Evolutionary conservation across 805 yeast genomes (phyloP), one percentile per base, ranked within the genome.

Genomic region (Teunomyces funiuensis): DNA sequence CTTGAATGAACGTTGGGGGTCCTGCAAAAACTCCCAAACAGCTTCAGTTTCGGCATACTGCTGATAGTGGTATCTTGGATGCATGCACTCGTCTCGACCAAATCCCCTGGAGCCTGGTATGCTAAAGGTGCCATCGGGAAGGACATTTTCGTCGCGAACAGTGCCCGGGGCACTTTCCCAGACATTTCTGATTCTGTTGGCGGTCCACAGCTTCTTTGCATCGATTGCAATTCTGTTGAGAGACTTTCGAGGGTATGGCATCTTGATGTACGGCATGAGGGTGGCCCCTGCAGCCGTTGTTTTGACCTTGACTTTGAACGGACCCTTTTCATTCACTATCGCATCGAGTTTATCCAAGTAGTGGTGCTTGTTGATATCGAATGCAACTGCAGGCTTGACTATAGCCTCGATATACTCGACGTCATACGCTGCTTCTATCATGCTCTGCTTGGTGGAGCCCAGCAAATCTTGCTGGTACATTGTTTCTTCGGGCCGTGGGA

Each of bases 301-400:
- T 9, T 53, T 41, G 8, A 67, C 51, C 31, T 57, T 58, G 5
- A 68, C 71, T 33, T 56, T 51, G 23, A 37, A 57, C 2, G 76
- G 74, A 4, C 76, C 76, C 39, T 60, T 61, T 11, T 55, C 55
- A 37, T 57, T 56, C 6, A 68, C 58, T 1, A 48, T 47, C 2
- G 39, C n/a, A 10, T 42, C 43, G 15, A 60, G 42, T n/a, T 46
- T 39, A 3, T 53, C 50, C 25, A 64, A 39, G 33, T 46, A 49
- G 25, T 61, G 61, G 29, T 43, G 27, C 38, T 54, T 46, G 42
- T 69, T 69, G 33, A 69, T 50, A 33, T 59, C 61, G 45, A 55
- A 58, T 46, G 61, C 72, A 14, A 70, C 30, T 14, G 56, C 58
- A 0, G 71, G 71, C 38, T 58, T 58, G 20, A 67, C 22, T 2